Evolutionary conservation across 192 early-diverging fungal genomes (phyloP), one percentile per base, ranked within the genome.

Genomic region (Jimgerdemannia flammicorona): DNA sequence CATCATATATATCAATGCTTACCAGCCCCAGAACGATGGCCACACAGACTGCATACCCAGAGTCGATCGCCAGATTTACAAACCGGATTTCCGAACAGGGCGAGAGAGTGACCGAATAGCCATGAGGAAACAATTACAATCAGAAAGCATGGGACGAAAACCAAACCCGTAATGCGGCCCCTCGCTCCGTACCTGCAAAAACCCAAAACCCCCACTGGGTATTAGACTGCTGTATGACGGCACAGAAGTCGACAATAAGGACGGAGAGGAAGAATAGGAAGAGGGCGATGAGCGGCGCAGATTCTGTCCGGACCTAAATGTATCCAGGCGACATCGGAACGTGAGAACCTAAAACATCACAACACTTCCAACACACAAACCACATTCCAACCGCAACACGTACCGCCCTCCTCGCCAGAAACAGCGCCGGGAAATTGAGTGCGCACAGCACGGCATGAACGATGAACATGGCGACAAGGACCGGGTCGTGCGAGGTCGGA

Each of bases 151-250:
- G 42, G 9, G 7, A 74, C 73, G 29, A 29, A 29, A 29, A 29
- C 29, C 29, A 29, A 29, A 29, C 29, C 29, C 29, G 29, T 29
- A 29, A 29, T 1, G 29, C 29, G 29, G 0, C 29, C 29, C 29
- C 29, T 29, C 29, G 29, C 29, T 29, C 29, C 29, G 29, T 75
- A 79, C 78, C 71, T 39, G 76, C n/a, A 44, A 76, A 74, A 71
- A 82, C 78, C 81, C 81, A 82, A 6, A 77, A 75, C 29, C 77
- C 78, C 81, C 81, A 82, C 42, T 77, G 73, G 29, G 78, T 82
- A 43, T 70, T 72, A 4, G 67, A 68, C 65, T 82, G 72, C 11
- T 69, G 42, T 11, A 82, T 44, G 18, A 82, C 73, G 40, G 79
- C 67, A 4, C 64, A 66, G 72, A 76, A 82, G 54, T 82, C 77